Evolutionary conservation across 73 alveolate genomes (phyloP).

Genomic region (Paramecium primaurelia): DNA sequence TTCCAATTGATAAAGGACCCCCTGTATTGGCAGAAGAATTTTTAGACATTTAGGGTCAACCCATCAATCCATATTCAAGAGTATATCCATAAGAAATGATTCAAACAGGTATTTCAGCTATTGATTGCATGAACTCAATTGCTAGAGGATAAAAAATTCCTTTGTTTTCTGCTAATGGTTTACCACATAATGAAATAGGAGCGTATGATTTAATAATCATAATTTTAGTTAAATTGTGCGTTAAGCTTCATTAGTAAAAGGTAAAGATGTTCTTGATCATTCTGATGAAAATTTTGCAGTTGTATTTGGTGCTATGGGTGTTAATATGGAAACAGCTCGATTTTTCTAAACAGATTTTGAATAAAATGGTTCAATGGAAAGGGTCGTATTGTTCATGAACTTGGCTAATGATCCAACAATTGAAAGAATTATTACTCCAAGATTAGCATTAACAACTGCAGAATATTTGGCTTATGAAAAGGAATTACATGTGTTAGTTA

Average conservation of each 20-base stretch:
- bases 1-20: conserved; percentile 99
- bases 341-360: conserved; percentile 99
- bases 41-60: conserved; percentile 98
- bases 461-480: conserved; percentile 99
- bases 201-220: conserved; percentile 64
- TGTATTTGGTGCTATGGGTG: conserved; percentile 99
- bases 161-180: conserved; percentile 93
- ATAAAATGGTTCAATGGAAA: conserved; percentile 99
- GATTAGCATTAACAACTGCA: conserved; percentile 99
- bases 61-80: conserved; percentile 97
- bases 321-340: conserved; percentile 99
- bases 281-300: conserved; percentile 98
- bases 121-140: conserved; percentile 99
- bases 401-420: conserved; percentile 97
- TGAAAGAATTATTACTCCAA: conserved; percentile 98
- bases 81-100: conserved; percentile 98
- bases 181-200: conserved; percentile 99
- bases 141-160: conserved; percentile 99
- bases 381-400: conserved; percentile 98
- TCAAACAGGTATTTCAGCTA: conserved; percentile 99
- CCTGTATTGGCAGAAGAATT: conserved; percentile 99
- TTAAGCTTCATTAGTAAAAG: conserved; percentile 99
- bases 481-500: conserved; percentile 97
- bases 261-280: conserved; percentile 96
- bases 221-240: conserved; percentile 90